Percentiles rank a stretch among this genome's conserved stretches.
phyloP scores from a whole-genome alignment of 2,329 filamentous ascomycete genomes.

The Phaeosphaeria sp. region DNA sequence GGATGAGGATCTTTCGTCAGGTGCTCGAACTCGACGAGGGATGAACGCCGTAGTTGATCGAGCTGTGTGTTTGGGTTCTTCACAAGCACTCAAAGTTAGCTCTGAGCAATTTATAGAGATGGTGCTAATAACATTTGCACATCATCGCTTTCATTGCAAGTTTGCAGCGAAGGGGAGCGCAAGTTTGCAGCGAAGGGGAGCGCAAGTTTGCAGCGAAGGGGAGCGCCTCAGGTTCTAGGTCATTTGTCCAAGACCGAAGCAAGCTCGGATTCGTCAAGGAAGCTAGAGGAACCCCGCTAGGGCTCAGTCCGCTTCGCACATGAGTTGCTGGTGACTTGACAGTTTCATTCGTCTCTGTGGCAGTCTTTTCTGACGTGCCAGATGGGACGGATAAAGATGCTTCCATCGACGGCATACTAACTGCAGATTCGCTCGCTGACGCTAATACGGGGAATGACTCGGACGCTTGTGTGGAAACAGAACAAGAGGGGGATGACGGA shows the following conservation, averaged over 20 bases:
- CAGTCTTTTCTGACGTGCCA: background rate
- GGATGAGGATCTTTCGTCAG: slow-evolving; percentile 42
- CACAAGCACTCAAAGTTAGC: slow-evolving; percentile 36
- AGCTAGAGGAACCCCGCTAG: slow-evolving; percentile 34
- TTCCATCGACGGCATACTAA: background rate
- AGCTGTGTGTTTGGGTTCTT: slow-evolving; percentile 56
- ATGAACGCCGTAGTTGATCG: slow-evolving; percentile 55
- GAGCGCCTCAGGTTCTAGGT: background rate
- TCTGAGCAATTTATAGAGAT: slow-evolving; percentile 6
- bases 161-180: background rate
- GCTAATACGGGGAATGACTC: background rate
- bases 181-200: no score
- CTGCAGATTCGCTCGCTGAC: background rate
- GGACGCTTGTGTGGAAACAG: background rate
- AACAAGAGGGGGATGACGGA: background rate
- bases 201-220: background rate
- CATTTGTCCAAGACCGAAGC: slow-evolving; percentile 2
- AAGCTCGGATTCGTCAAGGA: slow-evolving; percentile 37
- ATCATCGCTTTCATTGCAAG: background rate
- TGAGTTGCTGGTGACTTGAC: background rate
- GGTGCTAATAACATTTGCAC: slow-evolving; percentile 1
- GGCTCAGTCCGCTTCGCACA: slow-evolving; percentile 25
- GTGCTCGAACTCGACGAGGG: slow-evolving; percentile 52
- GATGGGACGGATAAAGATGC: background rate
- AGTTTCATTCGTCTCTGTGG: background rate